Evolutionary conservation across 1,284 basidiomycete genomes (phyloP).

Genomic region (Ustilago xerochloae): DNA sequence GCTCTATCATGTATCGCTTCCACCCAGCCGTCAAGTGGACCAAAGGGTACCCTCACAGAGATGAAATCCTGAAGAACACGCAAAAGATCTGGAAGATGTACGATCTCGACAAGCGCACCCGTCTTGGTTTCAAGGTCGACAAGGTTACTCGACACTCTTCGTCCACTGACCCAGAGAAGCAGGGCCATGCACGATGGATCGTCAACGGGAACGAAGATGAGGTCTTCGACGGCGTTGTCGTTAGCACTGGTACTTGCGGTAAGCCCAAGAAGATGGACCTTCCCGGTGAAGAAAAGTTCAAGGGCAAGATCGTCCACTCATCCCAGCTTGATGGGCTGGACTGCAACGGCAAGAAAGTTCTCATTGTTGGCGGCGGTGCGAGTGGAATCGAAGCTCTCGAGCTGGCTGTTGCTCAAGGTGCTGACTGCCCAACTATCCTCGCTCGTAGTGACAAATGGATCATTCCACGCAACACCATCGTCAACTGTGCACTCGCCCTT

Average conservation of each 20-base stretch:
- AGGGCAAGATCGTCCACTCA: conserved; percentile 73
- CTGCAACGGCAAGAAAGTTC: conserved; percentile 70
- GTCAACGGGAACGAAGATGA: conserved; percentile 69
- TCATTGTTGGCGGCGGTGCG: conserved; percentile 74
- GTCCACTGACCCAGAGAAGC: conserved; percentile 66
- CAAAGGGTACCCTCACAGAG: conserved; percentile 71
- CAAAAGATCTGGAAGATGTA: conserved; percentile 74
- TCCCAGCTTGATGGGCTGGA: conserved; percentile 72
- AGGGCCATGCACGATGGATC: conserved; percentile 72
- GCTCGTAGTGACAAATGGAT: conserved; percentile 69
- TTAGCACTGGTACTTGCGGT: conserved; percentile 74
- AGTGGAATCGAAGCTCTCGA: conserved; percentile 77
- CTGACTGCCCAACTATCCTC: conserved; percentile 71
- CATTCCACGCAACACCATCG: conserved; percentile 70
- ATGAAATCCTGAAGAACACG: conserved; percentile 75
- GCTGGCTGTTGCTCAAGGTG: conserved; percentile 69
- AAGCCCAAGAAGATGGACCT: conserved; percentile 72
- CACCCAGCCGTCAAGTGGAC: conserved; percentile 60
- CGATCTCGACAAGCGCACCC: conserved; percentile 72
- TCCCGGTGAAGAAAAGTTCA: conserved; percentile 71
- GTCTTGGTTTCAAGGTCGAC: conserved; percentile 70
- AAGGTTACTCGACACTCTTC: conserved; percentile 62
- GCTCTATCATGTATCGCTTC: conserved; percentile 71
- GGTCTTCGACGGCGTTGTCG: conserved; percentile 75
- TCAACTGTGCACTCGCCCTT: conserved; percentile 73